A percentile compares a stretch with the other conserved stretches of the same genome.
Evolutionary conservation across 2,329 filamentous ascomycete species (phyloP).

Genomic region (Clarireedia hainanense): DNA sequence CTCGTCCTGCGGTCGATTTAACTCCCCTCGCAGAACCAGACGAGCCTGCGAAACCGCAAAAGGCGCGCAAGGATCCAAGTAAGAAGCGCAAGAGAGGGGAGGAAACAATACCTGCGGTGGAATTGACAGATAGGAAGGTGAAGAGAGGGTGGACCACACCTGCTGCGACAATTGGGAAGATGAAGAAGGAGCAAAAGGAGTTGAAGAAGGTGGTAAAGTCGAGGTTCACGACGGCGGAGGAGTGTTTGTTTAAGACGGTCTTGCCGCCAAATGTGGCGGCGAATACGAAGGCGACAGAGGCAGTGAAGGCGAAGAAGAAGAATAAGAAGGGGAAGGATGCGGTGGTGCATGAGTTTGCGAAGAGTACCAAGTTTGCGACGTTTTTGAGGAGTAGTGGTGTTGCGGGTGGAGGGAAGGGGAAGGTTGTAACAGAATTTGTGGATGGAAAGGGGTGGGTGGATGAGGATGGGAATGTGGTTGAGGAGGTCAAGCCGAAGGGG

Average conservation of each 20-base stretch:
- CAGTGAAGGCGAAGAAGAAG: constrained; percentile 38
- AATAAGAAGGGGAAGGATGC: constrained; percentile 52
- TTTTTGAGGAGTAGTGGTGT: constrained; percentile 59
- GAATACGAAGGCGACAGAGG: constrained; percentile 31
- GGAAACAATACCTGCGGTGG: constrained; percentile 56
- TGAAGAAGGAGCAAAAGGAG: constrained; percentile 44
- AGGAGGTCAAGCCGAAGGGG: constrained; percentile 35
- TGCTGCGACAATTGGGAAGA: constrained; percentile 41
- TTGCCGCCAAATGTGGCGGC: constrained; percentile 51
- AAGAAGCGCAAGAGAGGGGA: constrained; percentile 43
- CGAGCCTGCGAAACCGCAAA: constrained; percentile 33
- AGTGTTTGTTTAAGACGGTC: constrained; percentile 78
- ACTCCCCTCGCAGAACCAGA: constrained; percentile 26
- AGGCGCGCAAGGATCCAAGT: constrained; percentile 33
- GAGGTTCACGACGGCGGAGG: constrained; percentile 71
- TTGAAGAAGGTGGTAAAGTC: constrained; percentile 56
- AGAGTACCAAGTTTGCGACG: constrained; percentile 71
- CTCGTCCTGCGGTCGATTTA: constrained; percentile 51
- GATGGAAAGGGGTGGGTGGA: constrained; percentile 88
- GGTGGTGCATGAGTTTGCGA: constrained; percentile 82
- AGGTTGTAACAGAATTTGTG: constrained; percentile 57
- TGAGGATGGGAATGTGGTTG: constrained; percentile 66
- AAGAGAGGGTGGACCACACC: constrained; percentile 40
- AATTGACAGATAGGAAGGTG: constrained; percentile 48
- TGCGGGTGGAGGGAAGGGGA: constrained; percentile 35